These are phyloP conservation scores for Pythium sukuiense DNA, from an alignment of 352 stramenopile genomes.

Conservation along the genomic window DNA sequence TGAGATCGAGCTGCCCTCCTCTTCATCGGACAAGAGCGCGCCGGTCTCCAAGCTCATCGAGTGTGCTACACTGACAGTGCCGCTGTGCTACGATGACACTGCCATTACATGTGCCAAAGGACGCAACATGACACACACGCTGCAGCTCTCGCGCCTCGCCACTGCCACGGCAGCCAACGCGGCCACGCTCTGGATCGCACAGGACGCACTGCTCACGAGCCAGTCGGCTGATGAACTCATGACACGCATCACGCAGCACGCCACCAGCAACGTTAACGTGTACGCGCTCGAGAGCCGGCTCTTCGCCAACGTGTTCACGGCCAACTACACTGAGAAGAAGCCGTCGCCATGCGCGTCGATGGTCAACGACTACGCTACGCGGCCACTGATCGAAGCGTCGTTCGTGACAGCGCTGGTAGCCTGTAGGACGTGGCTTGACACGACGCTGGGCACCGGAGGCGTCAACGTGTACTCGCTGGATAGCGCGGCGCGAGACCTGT, in stretches of 20 bases:
- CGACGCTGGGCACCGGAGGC: background rate
- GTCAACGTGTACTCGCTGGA: background rate
- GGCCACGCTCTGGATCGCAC: background rate
- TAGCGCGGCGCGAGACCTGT: background rate
- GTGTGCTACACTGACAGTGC: background rate
- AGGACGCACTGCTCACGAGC: background rate
- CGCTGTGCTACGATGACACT: background rate
- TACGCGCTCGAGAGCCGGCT: slow-evolving; percentile 1
- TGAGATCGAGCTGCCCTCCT: background rate
- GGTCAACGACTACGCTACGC: background rate
- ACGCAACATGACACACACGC: background rate
- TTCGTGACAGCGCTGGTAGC: background rate
- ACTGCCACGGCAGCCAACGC: background rate
- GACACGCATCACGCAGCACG: background rate
- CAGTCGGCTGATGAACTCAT: background rate
- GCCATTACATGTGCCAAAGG: background rate
- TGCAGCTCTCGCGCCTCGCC: background rate
- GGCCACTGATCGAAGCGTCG: background rate
- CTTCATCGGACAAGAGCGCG: background rate
- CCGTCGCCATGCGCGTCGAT: background rate
- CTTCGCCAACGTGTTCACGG: background rate
- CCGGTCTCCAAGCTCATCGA: background rate
- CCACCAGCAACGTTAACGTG: background rate
- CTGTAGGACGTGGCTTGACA: background rate
- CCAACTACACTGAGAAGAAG: background rate